Evolutionary conservation across 108 stramenopile species (phyloP), one percentile per base, ranked within the genome.

Genomic region (Cyclotella choctawhatcheeana): DNA sequence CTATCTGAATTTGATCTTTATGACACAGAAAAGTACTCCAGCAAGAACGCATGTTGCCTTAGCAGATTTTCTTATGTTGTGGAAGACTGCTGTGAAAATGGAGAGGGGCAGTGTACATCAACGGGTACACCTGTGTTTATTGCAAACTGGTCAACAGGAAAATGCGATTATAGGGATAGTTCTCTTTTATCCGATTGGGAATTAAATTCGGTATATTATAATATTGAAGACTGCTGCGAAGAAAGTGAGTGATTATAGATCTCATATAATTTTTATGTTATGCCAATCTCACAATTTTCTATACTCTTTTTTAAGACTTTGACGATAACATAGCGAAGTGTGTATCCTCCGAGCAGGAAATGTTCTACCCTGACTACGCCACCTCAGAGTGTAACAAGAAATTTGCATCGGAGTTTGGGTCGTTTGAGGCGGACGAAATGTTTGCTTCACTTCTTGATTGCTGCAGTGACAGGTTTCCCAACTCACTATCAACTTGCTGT

Each of bases 221-320:
- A 22, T 27, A 29, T 54, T 16, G 53, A 29, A 27, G 53, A 25
- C 25, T 54, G 53, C 14, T 54, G 53, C 27, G 6, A 54, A 5
- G 27, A 54, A 54, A 27, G 53, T 54, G 17, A 54, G 53, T 54
- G n/a, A n/a, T n/a, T n/a, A n/a, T n/a, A n/a, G n/a, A n/a, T n/a
- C n/a, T n/a, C n/a, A n/a, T n/a, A n/a, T n/a, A n/a, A n/a, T n/a
- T n/a, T n/a, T n/a, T n/a, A n/a, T n/a, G n/a, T n/a, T n/a, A n/a
- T n/a, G n/a, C n/a, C n/a, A n/a, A n/a, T n/a, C n/a, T n/a, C n/a
- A n/a, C n/a, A n/a, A n/a, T n/a, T n/a, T n/a, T n/a, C n/a, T n/a
- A n/a, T n/a, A n/a, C n/a, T n/a, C n/a, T n/a, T 27, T 27, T 54
- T 4, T 5, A 5, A 54, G 53, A 54, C 27, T 63, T 63, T 25